Evolutionary conservation across 2,329 filamentous ascomycete genomes (phyloP), one percentile per base, ranked within the genome.

Genomic region (Penicillium sp.): DNA sequence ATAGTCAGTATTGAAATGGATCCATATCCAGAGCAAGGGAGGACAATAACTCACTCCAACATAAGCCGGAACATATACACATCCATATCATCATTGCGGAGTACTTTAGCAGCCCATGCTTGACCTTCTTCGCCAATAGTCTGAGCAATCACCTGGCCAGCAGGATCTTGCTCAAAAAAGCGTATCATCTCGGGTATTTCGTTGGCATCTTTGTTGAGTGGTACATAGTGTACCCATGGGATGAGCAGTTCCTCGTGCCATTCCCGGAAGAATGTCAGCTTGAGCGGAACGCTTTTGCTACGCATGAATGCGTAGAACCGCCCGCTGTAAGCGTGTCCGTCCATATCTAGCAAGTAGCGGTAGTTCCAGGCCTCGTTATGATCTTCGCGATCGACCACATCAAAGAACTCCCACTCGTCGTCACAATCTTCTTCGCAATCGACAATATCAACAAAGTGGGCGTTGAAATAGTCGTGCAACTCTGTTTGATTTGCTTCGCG

Each of bases 371-470:
- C 91, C 60, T 89, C 86, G 83, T 2, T 83, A 89, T 31, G 80
- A 80, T 2, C 83, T 80, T 21, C 83, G 83, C 38, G 38, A 21
- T 40, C 16, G 29, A 53, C 8, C n/a, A 93, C 76, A 27, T 84
- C 77, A 74, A 96, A 96, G 73, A 89, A 93, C 60, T 90, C 84
- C 39, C 79, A 79, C 70, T 96, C 90, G 0, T 90, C 90, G 36
- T 86, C 82, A 73, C 92, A 96, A 77, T 96, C 92, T 24, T 84
- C 86, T 67, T 96, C 91, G 73, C 92, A 96, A 73, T 96, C 92
- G 1, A 91, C 91, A 34, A 96, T 79, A 63, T 90, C 84, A 0
- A 88, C 90, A 76, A 96, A 96, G 67, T 85, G 83, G 34, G 95
- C 86, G 69, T 96, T 87, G 66, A 95, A 83, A 45, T 92, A 79